Evolutionary conservation across 495 filamentous ascomycete genomes (phyloP).

Genomic region (Recurvomyces mirabilis): DNA sequence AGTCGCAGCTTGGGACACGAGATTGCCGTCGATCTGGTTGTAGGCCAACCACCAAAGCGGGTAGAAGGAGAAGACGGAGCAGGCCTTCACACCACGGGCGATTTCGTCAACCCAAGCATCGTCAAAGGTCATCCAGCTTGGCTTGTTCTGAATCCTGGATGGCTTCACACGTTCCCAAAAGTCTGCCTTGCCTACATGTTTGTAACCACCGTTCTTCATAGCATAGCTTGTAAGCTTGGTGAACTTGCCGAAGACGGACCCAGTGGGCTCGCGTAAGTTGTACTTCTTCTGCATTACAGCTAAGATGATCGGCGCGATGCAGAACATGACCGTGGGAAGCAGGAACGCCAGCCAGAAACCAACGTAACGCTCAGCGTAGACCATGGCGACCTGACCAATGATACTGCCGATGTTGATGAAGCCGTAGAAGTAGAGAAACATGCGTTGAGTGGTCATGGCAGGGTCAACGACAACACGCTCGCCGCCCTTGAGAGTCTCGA

Average conservation of each 20-base stretch:
- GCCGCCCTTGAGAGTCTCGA: constrained; percentile 44
- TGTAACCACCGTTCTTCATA: too few species aligned
- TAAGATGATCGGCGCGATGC: constrained; percentile 41
- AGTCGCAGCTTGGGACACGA: constrained; percentile 36
- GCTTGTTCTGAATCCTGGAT: constrained; percentile 32
- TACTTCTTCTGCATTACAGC: constrained; percentile 47
- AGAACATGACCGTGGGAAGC: constrained; percentile 53
- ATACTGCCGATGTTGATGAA: constrained; percentile 69
- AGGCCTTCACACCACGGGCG: constrained; percentile 47
- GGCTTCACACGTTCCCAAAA: constrained; percentile 59
- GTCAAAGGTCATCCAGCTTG: constrained; percentile 41
- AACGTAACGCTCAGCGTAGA: constrained; percentile 54
- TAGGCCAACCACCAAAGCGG: constrained; percentile 37
- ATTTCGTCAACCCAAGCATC: constrained; percentile 43
- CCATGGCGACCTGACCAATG: constrained; percentile 50
- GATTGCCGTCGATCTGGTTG: constrained; percentile 48
- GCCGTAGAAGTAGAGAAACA: constrained; percentile 57
- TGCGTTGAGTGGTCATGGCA: constrained; percentile 58
- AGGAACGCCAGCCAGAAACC: constrained; percentile 70
- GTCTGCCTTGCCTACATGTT: constrained; percentile 7
- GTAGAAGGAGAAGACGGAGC: constrained; percentile 43
- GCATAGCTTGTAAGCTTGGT: too few species aligned
- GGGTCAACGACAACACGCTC: constrained; percentile 70
- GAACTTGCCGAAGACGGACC: constrained; percentile 44
- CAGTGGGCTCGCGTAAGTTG: constrained; percentile 48